These are phyloP conservation scores for Berberis vulgaris DNA, from an alignment of 164 flowering plant species.

Conservation along the genomic window DNA sequence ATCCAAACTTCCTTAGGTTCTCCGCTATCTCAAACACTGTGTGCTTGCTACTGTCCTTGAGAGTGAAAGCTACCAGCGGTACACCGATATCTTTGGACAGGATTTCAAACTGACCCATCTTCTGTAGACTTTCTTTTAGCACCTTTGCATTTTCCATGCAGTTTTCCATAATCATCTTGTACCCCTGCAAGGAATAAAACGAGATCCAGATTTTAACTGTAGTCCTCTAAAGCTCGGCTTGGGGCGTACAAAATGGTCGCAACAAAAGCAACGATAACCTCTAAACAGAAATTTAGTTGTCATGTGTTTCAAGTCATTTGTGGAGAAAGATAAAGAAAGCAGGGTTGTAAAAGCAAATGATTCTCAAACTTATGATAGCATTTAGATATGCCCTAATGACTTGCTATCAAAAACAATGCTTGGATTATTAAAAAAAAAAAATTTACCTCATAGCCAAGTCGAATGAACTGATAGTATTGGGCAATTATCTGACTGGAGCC, in stretches of 20 bases:
- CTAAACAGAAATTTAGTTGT: too few species aligned
- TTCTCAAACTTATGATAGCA: too few species aligned
- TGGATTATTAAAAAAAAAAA: neutral
- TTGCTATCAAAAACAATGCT: neutral
- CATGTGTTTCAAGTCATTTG: too few species aligned
- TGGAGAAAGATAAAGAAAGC: too few species aligned
- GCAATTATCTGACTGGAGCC: slow-evolving; percentile 70
- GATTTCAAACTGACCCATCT: slow-evolving; percentile 45
- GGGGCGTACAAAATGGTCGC: too few species aligned
- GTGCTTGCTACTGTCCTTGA: slow-evolving; percentile 42
- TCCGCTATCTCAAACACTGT: slow-evolving; percentile 49
- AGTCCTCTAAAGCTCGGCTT: too few species aligned
- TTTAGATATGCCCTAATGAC: too few species aligned
- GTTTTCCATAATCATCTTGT: slow-evolving; percentile 43
- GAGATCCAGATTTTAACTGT: neutral
- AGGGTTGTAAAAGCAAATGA: too few species aligned
- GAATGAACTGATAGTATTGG: slow-evolving; percentile 63
- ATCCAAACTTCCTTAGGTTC: slow-evolving; percentile 42
- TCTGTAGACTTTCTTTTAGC: slow-evolving; percentile 35
- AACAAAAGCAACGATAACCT: too few species aligned
- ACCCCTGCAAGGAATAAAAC: slow-evolving; percentile 31
- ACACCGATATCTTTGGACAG: slow-evolving; percentile 58
- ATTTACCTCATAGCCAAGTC: slow-evolving; percentile 60
- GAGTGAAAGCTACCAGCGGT: slow-evolving; percentile 53
- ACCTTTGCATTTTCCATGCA: slow-evolving; percentile 45